These are phyloP conservation scores for Sporothrix dimorphospora DNA, from an alignment of 2,329 filamentous ascomycete species.

Conservation along the genomic window DNA sequence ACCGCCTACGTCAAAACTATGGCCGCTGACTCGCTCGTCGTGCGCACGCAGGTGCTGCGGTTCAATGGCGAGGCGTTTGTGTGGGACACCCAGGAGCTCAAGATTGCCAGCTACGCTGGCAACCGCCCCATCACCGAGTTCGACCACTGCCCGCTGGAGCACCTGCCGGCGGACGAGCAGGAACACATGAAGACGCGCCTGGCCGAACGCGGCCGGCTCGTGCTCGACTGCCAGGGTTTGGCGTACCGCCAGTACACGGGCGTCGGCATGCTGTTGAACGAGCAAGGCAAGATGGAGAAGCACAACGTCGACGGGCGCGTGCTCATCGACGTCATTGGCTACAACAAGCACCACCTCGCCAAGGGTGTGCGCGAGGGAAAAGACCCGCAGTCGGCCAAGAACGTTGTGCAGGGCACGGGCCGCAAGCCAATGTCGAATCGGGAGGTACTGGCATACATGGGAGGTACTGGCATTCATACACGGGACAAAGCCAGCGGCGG, in stretches of 20 bases:
- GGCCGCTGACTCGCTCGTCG: constrained; percentile 33
- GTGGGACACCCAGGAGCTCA: constrained; percentile 44
- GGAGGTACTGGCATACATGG: too few species aligned
- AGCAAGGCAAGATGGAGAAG: constrained; percentile 35
- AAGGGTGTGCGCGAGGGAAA: constrained; percentile 44
- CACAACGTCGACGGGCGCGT: constrained; percentile 48
- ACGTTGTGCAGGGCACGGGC: constrained; percentile 30
- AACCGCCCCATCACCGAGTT: constrained; percentile 49
- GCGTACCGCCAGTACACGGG: constrained; percentile 48
- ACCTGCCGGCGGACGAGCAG: constrained; percentile 39
- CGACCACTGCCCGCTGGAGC: constrained; percentile 44
- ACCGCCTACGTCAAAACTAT: constrained; percentile 39
- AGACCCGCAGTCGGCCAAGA: constrained; percentile 39
- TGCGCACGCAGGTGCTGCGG: constrained; percentile 43
- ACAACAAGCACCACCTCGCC: constrained; percentile 47
- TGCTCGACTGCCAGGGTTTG: constrained; percentile 49
- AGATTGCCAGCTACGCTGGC: constrained; percentile 43
- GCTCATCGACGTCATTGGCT: constrained; percentile 48
- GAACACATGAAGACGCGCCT: constrained; percentile 40
- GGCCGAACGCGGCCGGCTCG: constrained; percentile 44
- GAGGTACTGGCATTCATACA: too few species aligned
- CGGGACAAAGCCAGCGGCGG: constrained; percentile 1
- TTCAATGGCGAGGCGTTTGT: constrained; percentile 48
- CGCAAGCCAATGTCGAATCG: neutral
- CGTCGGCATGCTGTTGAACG: constrained; percentile 41